Evolutionary conservation across 768 basidiomycete genomes (phyloP).

Genomic region (Fistulinella prunicolor): DNA sequence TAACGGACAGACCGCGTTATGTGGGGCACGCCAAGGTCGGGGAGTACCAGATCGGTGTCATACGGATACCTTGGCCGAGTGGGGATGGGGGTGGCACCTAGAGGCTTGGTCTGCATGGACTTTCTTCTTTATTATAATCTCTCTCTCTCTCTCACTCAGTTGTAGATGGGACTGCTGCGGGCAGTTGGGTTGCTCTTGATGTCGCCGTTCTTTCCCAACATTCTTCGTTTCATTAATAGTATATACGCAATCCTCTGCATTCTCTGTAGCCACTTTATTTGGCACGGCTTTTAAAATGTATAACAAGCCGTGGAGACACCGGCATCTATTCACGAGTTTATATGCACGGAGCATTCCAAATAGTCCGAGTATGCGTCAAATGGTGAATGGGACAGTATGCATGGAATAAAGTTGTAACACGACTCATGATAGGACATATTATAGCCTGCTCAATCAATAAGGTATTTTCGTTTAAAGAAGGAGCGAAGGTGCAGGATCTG

Average conservation of each 20-base stretch:
- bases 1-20: not conserved
- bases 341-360: too few relatives aligned
- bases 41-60: conserved; percentile 47
- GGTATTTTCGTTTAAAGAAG: conserved; percentile 95
- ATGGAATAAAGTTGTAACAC: too few relatives aligned
- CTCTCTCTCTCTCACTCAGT: too few relatives aligned
- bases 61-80: conserved; percentile 35
- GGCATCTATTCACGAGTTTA: too few relatives aligned
- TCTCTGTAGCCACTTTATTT: not conserved
- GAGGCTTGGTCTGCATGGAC: not conserved
- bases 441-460: conserved; percentile 62
- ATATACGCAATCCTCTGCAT: too few relatives aligned
- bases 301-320: too few relatives aligned
- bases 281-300: not conserved
- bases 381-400: not conserved
- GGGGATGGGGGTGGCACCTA: conserved; percentile 1
- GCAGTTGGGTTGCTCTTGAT: not conserved
- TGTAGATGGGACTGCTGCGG: not conserved
- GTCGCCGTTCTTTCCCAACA: too few relatives aligned
- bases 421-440: too few relatives aligned
- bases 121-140: not conserved
- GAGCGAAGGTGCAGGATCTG: conserved; percentile 92
- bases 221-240: too few relatives aligned
- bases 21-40: conserved; percentile 16
- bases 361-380: not conserved